Conservation (phyloP, 495 filamentous ascomycete genomes). For the Viridothelium virens region DNA sequence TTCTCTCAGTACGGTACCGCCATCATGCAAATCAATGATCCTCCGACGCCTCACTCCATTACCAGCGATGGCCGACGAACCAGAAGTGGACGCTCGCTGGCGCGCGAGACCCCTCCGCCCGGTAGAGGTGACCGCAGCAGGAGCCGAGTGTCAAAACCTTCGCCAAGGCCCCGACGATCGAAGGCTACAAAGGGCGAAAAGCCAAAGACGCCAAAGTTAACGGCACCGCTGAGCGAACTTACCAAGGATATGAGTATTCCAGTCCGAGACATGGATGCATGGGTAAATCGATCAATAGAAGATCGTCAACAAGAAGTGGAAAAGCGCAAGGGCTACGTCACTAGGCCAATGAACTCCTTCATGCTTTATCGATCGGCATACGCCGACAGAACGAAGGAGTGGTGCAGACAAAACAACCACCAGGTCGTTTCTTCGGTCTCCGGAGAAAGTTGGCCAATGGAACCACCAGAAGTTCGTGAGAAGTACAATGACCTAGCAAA, state of each 20-base stretch:
- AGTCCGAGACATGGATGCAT: constrained; percentile 71
- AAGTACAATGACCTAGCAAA: constrained; percentile 75
- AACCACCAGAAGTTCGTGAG: constrained; percentile 60
- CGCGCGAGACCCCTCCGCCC: constrained; percentile 26
- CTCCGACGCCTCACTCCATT: constrained; percentile 36
- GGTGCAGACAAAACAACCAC: constrained; percentile 83
- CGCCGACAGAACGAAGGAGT: constrained; percentile 74
- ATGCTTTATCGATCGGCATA: constrained; percentile 96
- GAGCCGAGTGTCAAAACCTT: constrained; percentile 37
- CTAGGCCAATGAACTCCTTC: constrained; percentile 95
- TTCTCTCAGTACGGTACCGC: neutral
- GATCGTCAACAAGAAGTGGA: constrained; percentile 59
- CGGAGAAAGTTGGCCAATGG: constrained; percentile 78
- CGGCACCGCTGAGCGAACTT: constrained; percentile 66
- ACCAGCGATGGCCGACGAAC: constrained; percentile 37
- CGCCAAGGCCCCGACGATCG: constrained; percentile 45
- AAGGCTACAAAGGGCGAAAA: constrained; percentile 46
- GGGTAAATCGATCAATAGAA: constrained; percentile 64
- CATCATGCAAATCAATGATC: constrained; percentile 28
- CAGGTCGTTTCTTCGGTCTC: constrained; percentile 82
- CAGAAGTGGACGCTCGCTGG: constrained; percentile 42
- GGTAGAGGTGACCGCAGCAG: constrained; percentile 23
- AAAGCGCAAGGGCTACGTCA: constrained; percentile 67
- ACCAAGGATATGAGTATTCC: constrained; percentile 61
- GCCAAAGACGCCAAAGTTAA: constrained; percentile 48